Evolutionary conservation across 2,329 filamentous ascomycete genomes (phyloP), one percentile per base, ranked within the genome.

Genomic region (Penicillium glabrum): DNA sequence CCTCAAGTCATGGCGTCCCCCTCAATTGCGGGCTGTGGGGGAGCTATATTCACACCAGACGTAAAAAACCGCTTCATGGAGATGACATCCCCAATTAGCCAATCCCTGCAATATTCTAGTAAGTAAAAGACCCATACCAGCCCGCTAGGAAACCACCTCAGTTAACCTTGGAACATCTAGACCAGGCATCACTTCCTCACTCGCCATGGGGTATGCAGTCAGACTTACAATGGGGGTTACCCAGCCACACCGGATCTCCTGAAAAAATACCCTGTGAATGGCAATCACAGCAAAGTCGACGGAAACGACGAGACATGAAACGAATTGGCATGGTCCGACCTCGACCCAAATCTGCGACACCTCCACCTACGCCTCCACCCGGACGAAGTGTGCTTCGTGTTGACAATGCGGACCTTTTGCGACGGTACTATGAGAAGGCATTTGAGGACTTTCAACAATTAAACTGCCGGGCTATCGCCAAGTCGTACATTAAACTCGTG

Each of bases 401-500:
- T 1, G 68, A 68, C 2, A 61, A 73, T 16, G 62, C 61, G 0
- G 60, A 66, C 9, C 58, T 69, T 2, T 47, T 73, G 41, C 65
- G 64, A 37, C 58, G 60, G 21, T 80, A 75, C 61, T 80, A 80
- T 54, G 66, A 71, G 48, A 69, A 68, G 21, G 73, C 73, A 10
- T 74, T 80, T 44, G 72, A 73, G 52, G 68, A 73, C 29, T 73
- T 81, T 56, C 77, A 79, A 57, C 79, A 80, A 57, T 67, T 77
- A 41, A 77, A 76, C 51, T 80, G 77, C 51, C 77, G 77, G 6
- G 66, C 74, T 19, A 72, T 81, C 23, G 72, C 74, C 23, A 80
- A 80, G 58, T 73, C 72, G 5, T 80, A 77, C 58, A 79, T 81
- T 56, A 80, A 77, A 58, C 69, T 73, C 5, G 78, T 79, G 26